phyloP scores from a whole-genome alignment of 495 filamentous ascomycete species.

The Cercophora scortea region DNA sequence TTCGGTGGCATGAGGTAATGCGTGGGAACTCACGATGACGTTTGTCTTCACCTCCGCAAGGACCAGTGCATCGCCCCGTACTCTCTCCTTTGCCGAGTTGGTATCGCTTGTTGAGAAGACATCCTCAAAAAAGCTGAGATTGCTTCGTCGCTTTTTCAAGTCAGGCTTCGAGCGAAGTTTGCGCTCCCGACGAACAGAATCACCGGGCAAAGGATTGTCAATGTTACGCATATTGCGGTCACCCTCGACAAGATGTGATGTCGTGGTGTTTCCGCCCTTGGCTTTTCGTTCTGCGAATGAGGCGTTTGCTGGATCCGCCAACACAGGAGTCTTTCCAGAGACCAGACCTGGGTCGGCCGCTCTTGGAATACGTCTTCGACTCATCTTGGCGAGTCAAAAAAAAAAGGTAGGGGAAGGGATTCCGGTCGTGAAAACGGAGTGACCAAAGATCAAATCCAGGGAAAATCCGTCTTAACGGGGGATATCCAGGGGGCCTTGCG shows the following conservation, averaged over 20 bases:
- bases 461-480: too few relatives aligned
- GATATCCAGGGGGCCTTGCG: too few relatives aligned
- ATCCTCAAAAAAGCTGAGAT: constrained; percentile 34
- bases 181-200: constrained; percentile 13
- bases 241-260: constrained; percentile 30
- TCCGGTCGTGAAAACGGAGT: too few relatives aligned
- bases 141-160: constrained; percentile 32
- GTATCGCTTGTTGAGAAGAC: constrained; percentile 35
- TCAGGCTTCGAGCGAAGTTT: constrained; percentile 25
- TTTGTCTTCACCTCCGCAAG: constrained; percentile 81
- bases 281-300: constrained; percentile 36
- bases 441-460: too few relatives aligned
- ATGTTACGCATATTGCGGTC: constrained; percentile 29
- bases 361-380: background rate
- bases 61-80: constrained; percentile 60
- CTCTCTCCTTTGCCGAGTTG: constrained; percentile 45
- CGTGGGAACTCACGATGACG: constrained; percentile 52
- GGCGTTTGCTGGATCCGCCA: background rate
- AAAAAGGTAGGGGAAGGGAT: too few relatives aligned
- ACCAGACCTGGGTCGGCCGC: background rate
- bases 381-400: background rate
- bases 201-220: constrained; percentile 27
- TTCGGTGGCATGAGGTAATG: background rate
- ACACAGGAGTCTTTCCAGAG: background rate
- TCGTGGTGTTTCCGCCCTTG: constrained; percentile 19